These are phyloP conservation scores for Plenodomus tracheiphilus DNA, from an alignment of 2,329 filamentous ascomycete species.

Conservation along the genomic window DNA sequence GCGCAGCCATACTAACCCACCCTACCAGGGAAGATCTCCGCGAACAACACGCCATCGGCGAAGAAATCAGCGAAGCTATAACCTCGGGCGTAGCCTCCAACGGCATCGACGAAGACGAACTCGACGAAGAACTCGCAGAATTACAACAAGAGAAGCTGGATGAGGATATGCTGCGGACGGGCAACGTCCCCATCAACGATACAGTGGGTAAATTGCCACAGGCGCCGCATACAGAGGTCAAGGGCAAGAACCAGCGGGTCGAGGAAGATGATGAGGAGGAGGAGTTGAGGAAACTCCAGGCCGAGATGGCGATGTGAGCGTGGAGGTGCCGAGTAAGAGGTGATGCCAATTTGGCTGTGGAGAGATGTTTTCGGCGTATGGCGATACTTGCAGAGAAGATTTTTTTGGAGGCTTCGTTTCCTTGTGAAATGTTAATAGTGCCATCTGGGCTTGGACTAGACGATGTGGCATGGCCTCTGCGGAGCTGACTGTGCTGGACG, in stretches of 20 bases:
- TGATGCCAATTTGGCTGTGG: no score
- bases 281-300: slow-evolving; percentile 88
- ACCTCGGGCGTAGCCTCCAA: slow-evolving; percentile 68
- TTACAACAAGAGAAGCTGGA: slow-evolving; percentile 93
- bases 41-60: slow-evolving; percentile 89
- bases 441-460: slow-evolving; percentile 9
- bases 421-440: slow-evolving; percentile 9
- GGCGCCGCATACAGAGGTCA: slow-evolving; percentile 67
- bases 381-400: slow-evolving; percentile 18
- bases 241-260: slow-evolving; percentile 26
- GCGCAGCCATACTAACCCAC: slow-evolving; percentile 3
- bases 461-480: no score
- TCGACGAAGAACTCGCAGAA: slow-evolving; percentile 82
- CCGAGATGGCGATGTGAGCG: slow-evolving; percentile 89
- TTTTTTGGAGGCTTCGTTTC: slow-evolving; percentile 5
- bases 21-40: slow-evolving; percentile 78
- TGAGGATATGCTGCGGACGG: slow-evolving; percentile 89
- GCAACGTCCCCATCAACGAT: slow-evolving; percentile 79
- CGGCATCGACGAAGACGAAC: slow-evolving; percentile 81
- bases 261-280: slow-evolving; percentile 95
- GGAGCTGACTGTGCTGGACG: no score
- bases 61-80: slow-evolving; percentile 89
- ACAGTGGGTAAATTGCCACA: slow-evolving; percentile 76
- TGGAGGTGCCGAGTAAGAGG: no score
- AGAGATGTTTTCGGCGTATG: slow-evolving; percentile 18